phyloP scores from a whole-genome alignment of 1,284 basidiomycete genomes.

The Papiliotrema fonsecae region DNA sequence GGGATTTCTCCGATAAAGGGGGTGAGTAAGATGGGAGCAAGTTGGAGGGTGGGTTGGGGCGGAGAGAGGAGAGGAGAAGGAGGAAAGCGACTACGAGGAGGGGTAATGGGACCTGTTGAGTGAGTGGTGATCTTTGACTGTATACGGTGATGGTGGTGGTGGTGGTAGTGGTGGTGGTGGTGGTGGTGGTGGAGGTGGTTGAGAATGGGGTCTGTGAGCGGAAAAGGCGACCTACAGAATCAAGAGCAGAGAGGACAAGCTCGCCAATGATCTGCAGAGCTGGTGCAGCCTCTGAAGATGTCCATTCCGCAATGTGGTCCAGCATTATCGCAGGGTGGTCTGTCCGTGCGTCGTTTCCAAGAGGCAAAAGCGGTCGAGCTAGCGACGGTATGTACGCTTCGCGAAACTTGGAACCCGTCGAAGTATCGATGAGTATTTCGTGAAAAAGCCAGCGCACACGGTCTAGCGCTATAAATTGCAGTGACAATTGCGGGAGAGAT shows the following conservation, averaged over 20 bases:
- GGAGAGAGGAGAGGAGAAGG: conserved; percentile 1
- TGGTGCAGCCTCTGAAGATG: not conserved
- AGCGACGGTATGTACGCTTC: no score
- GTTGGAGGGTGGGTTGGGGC: not conserved
- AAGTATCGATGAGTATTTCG: no score
- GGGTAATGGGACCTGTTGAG: not conserved
- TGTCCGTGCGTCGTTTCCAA: no score
- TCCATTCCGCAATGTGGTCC: not conserved
- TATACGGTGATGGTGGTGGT: no score
- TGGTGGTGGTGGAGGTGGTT: no score
- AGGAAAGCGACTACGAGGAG: conserved; percentile 2
- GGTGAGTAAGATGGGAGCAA: conserved; percentile 3
- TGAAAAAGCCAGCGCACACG: no score
- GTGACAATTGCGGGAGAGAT: no score
- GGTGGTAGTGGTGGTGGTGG: no score
- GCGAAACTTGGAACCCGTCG: no score
- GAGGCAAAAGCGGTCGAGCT: no score
- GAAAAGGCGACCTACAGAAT: not conserved
- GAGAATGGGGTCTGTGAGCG: no score
- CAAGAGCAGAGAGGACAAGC: not conserved
- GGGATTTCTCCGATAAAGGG: not conserved
- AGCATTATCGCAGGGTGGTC: not conserved
- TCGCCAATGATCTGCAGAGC: not conserved
- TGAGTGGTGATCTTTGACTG: not conserved
- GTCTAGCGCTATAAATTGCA: no score